These are phyloP conservation scores for Myxozyma udenii DNA, from an alignment of 805 yeast species.

Conservation along the genomic window DNA sequence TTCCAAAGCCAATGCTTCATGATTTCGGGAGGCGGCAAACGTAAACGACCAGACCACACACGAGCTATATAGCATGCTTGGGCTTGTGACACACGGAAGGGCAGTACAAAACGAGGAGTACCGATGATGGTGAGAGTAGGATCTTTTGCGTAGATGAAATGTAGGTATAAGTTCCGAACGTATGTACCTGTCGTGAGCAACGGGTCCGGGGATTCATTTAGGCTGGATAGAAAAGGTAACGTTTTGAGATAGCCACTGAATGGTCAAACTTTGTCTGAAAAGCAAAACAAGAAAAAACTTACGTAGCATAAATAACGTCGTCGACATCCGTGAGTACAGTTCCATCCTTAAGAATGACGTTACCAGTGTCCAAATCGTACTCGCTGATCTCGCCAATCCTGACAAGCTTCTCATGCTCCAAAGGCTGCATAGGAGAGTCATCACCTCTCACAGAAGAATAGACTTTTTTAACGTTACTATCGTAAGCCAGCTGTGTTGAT, in stretches of 20 bases:
- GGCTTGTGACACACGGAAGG: constrained; percentile 55
- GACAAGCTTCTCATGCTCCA: constrained; percentile 35
- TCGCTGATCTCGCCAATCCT: constrained; percentile 46
- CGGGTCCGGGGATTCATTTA: constrained; percentile 34
- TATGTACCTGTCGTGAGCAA: constrained; percentile 48
- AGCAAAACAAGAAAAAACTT: neutral
- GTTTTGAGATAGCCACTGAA: constrained; percentile 59
- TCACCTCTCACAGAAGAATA: constrained; percentile 52
- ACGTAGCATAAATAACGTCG: constrained; percentile 61
- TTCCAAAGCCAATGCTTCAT: constrained; percentile 47
- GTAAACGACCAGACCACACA: constrained; percentile 55
- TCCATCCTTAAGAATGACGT: constrained; percentile 52
- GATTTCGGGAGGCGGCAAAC: constrained; percentile 48
- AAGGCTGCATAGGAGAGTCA: neutral
- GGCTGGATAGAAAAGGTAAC: constrained; percentile 55
- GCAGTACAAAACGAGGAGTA: constrained; percentile 58
- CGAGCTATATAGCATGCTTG: constrained; percentile 59
- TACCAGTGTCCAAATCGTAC: constrained; percentile 42
- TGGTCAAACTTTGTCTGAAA: neutral
- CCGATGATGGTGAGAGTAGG: constrained; percentile 66
- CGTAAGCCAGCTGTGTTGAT: constrained; percentile 55
- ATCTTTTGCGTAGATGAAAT: constrained; percentile 54
- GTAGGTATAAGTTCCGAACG: constrained; percentile 56
- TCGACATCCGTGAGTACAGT: constrained; percentile 49
- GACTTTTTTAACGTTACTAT: constrained; percentile 39